Evolutionary conservation across 2,329 filamentous ascomycete genomes (phyloP), one percentile per base, ranked within the genome.

Genomic region (Colletotrichum horii): DNA sequence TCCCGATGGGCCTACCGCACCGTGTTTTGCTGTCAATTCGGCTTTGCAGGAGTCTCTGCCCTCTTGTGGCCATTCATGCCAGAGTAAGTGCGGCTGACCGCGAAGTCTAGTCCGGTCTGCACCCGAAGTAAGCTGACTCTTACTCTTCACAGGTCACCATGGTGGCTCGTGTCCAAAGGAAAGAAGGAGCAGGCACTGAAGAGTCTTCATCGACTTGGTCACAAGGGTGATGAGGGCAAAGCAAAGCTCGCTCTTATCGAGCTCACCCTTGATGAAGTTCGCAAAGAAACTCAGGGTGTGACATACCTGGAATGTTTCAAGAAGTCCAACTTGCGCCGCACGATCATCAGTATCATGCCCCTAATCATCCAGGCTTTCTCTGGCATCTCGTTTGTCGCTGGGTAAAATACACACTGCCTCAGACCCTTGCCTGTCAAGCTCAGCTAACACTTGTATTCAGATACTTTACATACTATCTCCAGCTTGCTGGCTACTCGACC

Each of bases 271-370:
- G 80, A 85, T 16, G 76, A 84, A 62, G 77, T 84, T 32, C 79
- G 78, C 60, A 66, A 71, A 48, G 84, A 87, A 71, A 85, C 82
- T 0, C 82, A 83, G 30, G 83, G 84, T 5, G 83, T 80, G 3
- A 85, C 82, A 0, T 87, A 85, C 66, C 32, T 83, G 3, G 85
- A 87, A 71, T 86, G 85, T 75, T 86, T 87, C 79, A 82, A 83
- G 7, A 80, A 79, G 65, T 82, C 81, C 3, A 86, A 87, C 76
- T 78, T 85, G 1, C 83, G 84, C 8, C 82, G 86, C 15, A 87
- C 85, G 2, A 80, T 87, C 56, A 81, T 87, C 68, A 83, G 82
- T 19, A 83, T 85, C 34, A 78, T 80, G 15, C 84, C 84, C 3
- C 74, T 85, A 1, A 80, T 78, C 36, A 83, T 86, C 38, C 83